Evolutionary conservation across 805 yeast species (phyloP).

Genomic region (Clavispora carvajalis): DNA sequence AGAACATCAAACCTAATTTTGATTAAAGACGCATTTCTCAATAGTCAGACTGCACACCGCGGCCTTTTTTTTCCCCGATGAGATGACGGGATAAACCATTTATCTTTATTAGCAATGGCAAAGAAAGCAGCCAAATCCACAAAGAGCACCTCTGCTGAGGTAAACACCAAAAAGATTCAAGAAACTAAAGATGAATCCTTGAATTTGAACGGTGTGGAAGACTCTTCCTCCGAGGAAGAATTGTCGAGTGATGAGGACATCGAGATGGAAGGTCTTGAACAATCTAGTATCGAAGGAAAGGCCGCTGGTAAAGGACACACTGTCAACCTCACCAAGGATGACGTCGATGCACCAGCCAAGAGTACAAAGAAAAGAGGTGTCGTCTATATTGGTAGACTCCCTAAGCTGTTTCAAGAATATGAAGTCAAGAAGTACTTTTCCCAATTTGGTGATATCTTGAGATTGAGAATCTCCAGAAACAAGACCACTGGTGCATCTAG

Average conservation of each 20-base stretch:
- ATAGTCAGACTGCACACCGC: constrained; percentile 7
- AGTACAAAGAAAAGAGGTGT: constrained; percentile 48
- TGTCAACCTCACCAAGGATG: constrained; percentile 17
- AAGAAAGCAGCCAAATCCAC: constrained; percentile 13
- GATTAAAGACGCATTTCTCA: neutral
- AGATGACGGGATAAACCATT: constrained; percentile 5
- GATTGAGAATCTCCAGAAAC: constrained; percentile 79
- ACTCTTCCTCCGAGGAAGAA: constrained; percentile 8
- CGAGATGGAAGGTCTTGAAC: constrained; percentile 10
- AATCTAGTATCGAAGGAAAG: constrained; percentile 1
- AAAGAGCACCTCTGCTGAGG: constrained; percentile 10
- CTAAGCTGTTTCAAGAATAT: constrained; percentile 84
- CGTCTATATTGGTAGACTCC: constrained; percentile 86
- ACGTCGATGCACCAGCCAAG: constrained; percentile 19
- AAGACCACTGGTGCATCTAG: constrained; percentile 86
- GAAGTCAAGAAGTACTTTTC: constrained; percentile 75
- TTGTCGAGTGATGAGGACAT: constrained; percentile 12
- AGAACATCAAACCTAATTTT: too few relatives aligned
- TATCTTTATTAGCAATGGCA: constrained; percentile 18
- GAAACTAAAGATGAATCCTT: neutral
- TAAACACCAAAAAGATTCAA: neutral
- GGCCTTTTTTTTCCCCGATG: constrained; percentile 10
- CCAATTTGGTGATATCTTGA: constrained; percentile 84
- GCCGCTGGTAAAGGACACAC: constrained; percentile 15
- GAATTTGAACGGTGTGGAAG: constrained; percentile 3